Evolutionary conservation across 164 flowering plant species (phyloP).

Genomic region (Berberis thunbergii): DNA sequence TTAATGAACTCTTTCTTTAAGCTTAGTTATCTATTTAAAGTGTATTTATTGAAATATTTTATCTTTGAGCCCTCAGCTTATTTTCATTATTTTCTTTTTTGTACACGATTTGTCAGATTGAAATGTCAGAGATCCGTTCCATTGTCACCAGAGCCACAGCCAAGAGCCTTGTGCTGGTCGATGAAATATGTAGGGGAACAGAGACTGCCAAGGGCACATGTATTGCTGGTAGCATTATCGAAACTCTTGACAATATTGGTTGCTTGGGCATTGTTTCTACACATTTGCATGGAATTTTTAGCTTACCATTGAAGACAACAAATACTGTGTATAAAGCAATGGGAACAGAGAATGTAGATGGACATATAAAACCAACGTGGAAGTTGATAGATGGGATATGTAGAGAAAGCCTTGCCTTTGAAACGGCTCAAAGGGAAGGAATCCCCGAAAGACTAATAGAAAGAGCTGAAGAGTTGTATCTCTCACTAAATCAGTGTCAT

Average conservation of each 20-base stretch:
- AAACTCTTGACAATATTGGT: constrained; percentile 68
- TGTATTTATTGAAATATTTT: no score
- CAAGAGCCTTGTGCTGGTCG: constrained; percentile 85
- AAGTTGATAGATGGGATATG: constrained; percentile 80
- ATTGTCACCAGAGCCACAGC: constrained; percentile 54
- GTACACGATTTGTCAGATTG: constrained; percentile 42
- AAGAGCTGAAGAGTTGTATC: constrained; percentile 79
- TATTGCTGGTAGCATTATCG: constrained; percentile 90
- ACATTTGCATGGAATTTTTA: constrained; percentile 83
- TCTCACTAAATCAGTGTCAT: constrained; percentile 30
- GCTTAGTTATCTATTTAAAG: no score
- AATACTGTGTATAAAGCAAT: constrained; percentile 68
- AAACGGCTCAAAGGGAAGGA: constrained; percentile 90
- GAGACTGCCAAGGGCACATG: constrained; percentile 96
- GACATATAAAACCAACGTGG: constrained; percentile 82
- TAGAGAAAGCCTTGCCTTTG: constrained; percentile 94
- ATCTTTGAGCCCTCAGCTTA: no score
- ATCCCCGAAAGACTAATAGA: constrained; percentile 56
- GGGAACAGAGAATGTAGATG: constrained; percentile 62
- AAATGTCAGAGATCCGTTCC: constrained; percentile 92
- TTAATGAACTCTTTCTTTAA: no score
- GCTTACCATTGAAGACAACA: constrained; percentile 52
- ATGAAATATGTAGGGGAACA: constrained; percentile 98
- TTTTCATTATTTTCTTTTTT: no score
- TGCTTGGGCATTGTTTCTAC: constrained; percentile 94